phyloP scores from a whole-genome alignment of 305 asterid genomes.

The Rubia balearica region DNA sequence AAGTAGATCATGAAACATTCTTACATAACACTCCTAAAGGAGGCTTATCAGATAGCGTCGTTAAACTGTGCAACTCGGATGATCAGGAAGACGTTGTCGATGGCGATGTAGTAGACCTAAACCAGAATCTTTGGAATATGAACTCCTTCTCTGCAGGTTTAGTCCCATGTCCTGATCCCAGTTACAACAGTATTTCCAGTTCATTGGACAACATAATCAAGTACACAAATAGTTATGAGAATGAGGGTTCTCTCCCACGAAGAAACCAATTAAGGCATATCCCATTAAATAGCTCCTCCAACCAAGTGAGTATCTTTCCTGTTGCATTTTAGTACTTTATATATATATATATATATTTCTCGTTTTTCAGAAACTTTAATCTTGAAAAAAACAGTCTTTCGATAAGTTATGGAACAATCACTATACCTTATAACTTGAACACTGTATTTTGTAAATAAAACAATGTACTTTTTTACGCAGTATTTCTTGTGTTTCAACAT shows the following conservation, averaged over 20 bases:
- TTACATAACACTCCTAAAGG: slow-evolving; percentile 7
- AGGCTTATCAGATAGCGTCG: slow-evolving; percentile 10
- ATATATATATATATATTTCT: too few relatives aligned
- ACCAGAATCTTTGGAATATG: slow-evolving; percentile 17
- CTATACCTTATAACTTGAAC: background rate
- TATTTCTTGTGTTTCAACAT: background rate
- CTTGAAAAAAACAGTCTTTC: background rate
- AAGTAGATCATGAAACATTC: slow-evolving; percentile 1
- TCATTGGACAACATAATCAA: slow-evolving; percentile 6
- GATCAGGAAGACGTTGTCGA: slow-evolving; percentile 10
- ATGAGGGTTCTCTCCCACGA: slow-evolving; percentile 6
- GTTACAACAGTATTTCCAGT: slow-evolving; percentile 7
- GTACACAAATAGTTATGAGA: background rate
- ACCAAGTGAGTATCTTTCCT: slow-evolving; percentile 18
- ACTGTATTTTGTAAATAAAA: too few relatives aligned
- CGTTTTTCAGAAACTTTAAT: background rate
- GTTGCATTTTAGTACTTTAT: background rate
- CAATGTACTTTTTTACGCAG: background rate
- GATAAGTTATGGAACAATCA: background rate
- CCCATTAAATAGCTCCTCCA: slow-evolving; percentile 21
- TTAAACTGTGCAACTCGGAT: slow-evolving; percentile 14
- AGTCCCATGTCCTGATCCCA: slow-evolving; percentile 1
- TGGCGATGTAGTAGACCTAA: slow-evolving; percentile 15
- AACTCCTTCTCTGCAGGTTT: slow-evolving; percentile 3
- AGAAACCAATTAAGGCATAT: slow-evolving; percentile 8